phyloP scores from a whole-genome alignment of 805 yeast species.

The Debaryomyces maramus region DNA sequence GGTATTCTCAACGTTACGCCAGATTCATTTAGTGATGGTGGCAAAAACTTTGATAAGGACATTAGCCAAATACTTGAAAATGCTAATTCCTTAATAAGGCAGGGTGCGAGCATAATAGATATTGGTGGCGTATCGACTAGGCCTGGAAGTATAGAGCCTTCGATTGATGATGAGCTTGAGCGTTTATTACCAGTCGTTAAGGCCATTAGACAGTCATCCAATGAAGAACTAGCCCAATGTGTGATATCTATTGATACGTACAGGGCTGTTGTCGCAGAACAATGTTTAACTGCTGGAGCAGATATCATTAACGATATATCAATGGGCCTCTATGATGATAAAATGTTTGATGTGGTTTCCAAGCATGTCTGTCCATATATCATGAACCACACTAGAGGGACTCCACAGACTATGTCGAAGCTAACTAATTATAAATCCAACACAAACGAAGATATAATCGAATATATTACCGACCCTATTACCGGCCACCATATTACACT shows the following conservation, averaged over 20 bases:
- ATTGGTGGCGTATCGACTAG: constrained; percentile 94
- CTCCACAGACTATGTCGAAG: constrained; percentile 67
- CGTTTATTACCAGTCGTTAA: constrained; percentile 72
- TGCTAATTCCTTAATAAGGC: constrained; percentile 49
- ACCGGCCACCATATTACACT: constrained; percentile 23
- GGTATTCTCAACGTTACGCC: constrained; percentile 89
- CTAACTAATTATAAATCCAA: constrained; percentile 54
- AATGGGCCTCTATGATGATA: constrained; percentile 68
- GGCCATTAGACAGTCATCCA: constrained; percentile 50
- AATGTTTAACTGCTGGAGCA: constrained; percentile 73
- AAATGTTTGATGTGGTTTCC: constrained; percentile 69
- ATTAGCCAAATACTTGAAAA: constrained; percentile 42
- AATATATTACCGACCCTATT: constrained; percentile 30
- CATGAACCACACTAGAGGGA: constrained; percentile 83
- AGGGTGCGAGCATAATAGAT: constrained; percentile 79
- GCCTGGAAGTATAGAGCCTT: constrained; percentile 71
- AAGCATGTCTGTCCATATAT: constrained; percentile 72
- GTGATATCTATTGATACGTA: constrained; percentile 88
- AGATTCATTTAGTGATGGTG: constrained; percentile 95
- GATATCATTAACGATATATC: constrained; percentile 91
- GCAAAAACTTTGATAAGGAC: constrained; percentile 36
- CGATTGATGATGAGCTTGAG: constrained; percentile 62
- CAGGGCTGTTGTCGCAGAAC: constrained; percentile 70
- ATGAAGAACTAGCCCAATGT: constrained; percentile 37
- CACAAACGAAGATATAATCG: constrained; percentile 35